Base-by-base conservation (phyloP, 2,329 filamentous ascomycete genomes). In the Echinosphaeria canescens region DNA sequence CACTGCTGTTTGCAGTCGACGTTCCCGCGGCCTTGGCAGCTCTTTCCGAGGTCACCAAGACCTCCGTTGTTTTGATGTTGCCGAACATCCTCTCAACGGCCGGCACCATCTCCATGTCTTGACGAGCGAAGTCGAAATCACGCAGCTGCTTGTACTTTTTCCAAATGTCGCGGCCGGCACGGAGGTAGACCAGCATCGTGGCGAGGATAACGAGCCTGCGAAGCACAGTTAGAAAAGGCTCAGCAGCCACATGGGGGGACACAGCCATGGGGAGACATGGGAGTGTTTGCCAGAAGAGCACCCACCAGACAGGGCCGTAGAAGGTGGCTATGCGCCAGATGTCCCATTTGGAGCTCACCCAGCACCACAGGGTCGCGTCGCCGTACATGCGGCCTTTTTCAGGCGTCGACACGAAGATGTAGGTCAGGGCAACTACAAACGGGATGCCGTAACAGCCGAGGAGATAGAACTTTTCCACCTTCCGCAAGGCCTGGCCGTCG, bases 321-420 rank as follows among this genome's bases (percentile, higher is more conserved):
- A 84, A 85, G 15, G 68, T 62, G 3, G 65, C 63, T 30, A 88
- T 69, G 22, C 79, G 71, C 45, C 78, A 65, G 30, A 71, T 60
- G 29, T 79, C 72, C 62, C 72, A 82, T 4, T 63, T 48, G 3
- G 51, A 41, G 2, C 59, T 51, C 12, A 88, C 57, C 79, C 79
- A 88, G 42, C 80, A 90, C 80, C 79, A 90, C 13, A 88, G 48
- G 2, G 62, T 66, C 15, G 79, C 79, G 36, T 75, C 59, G 2
- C 78, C 79, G 41, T 84, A 82, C 27, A 85, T 60, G 3, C 55
- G 60, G 5, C 65, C 64, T 14, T 53, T 48, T 0, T 42, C 37
- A n/a, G 43, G 34, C 5, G 25, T 57, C 57, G 30, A 53, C 28
- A 82, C 49, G 30, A 79, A 75, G 28, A 82, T 53, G 38, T 69